These are phyloP conservation scores for Aulographum hederae DNA, from an alignment of 2,329 filamentous ascomycete species.

Conservation along the genomic window DNA sequence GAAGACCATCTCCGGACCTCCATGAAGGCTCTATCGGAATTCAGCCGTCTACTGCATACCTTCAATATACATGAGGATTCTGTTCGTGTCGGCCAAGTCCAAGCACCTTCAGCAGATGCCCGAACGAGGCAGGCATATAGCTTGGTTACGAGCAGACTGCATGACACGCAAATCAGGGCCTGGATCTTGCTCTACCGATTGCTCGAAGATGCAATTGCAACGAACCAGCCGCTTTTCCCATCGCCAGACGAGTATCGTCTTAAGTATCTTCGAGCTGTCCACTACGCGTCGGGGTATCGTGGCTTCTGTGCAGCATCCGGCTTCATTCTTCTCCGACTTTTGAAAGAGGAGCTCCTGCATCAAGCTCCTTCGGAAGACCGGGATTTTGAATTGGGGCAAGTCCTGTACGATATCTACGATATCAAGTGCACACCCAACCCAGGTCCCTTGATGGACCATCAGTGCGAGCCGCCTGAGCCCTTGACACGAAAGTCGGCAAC, in stretches of 20 bases:
- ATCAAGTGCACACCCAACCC: slow-evolving; percentile 38
- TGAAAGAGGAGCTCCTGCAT: slow-evolving; percentile 68
- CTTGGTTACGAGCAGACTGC: slow-evolving; percentile 47
- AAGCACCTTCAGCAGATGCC: slow-evolving; percentile 39
- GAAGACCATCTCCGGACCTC: slow-evolving; percentile 58
- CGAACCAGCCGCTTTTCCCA: slow-evolving; percentile 45
- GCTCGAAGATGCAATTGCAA: slow-evolving; percentile 54
- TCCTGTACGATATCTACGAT: slow-evolving; percentile 68
- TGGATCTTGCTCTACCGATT: slow-evolving; percentile 81
- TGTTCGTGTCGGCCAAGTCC: slow-evolving; percentile 56
- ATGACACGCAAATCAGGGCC: slow-evolving; percentile 70
- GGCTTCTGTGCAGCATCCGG: slow-evolving; percentile 72
- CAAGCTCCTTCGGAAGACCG: slow-evolving; percentile 62
- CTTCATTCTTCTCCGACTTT: slow-evolving; percentile 75
- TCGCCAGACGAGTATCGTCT: slow-evolving; percentile 55
- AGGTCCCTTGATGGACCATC: slow-evolving; percentile 42
- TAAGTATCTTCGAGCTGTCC: slow-evolving; percentile 62
- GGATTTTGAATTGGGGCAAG: slow-evolving; percentile 73
- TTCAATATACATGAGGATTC: slow-evolving; percentile 73
- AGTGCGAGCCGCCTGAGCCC: slow-evolving; percentile 37
- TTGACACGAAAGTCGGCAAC: slow-evolving; percentile 67
- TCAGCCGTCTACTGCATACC: slow-evolving; percentile 60
- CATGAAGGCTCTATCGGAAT: slow-evolving; percentile 49
- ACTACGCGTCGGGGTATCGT: slow-evolving; percentile 68
- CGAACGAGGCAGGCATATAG: slow-evolving; percentile 22